Evolutionary conservation across 1,284 basidiomycete species (phyloP).

Genomic region (Stereum hirsutum): DNA sequence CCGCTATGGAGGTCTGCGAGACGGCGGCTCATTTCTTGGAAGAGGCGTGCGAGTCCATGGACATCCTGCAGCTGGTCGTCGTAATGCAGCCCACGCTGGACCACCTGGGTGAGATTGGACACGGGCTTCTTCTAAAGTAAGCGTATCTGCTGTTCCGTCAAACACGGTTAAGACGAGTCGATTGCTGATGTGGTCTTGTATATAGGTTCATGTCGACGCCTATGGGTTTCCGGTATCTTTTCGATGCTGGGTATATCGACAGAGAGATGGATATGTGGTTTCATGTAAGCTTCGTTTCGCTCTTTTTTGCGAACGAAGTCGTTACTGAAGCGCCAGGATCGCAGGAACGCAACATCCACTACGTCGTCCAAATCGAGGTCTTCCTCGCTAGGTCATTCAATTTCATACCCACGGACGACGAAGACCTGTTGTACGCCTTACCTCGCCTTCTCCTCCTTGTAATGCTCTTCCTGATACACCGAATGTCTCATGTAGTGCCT

Average conservation of each 20-base stretch:
- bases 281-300: constrained; percentile 45
- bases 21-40: constrained; percentile 85
- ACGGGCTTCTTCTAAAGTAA: constrained; percentile 81
- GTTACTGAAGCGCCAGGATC: constrained; percentile 7
- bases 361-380: constrained; percentile 83
- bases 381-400: constrained; percentile 74
- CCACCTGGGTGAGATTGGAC: constrained; percentile 89
- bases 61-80: constrained; percentile 84
- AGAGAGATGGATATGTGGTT: constrained; percentile 96
- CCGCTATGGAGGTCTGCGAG: constrained; percentile 82
- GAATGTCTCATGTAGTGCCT: constrained; percentile 36
- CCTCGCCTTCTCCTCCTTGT: background rate
- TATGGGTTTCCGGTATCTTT: constrained; percentile 87
- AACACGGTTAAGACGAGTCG: too few species aligned
- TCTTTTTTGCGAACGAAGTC: background rate
- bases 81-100: constrained; percentile 92
- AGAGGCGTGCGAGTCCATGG: constrained; percentile 80
- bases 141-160: constrained; percentile 14
- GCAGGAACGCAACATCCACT: constrained; percentile 80
- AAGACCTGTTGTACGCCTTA: constrained; percentile 42
- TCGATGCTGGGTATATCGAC: constrained; percentile 88
- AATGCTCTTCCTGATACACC: background rate
- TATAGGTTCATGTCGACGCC: constrained; percentile 90
- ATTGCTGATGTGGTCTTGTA: background rate
- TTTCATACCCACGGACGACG: constrained; percentile 46